Evolutionary conservation across 768 basidiomycete genomes (phyloP), one percentile per base, ranked within the genome.

Genomic region (Suillus decipiens): DNA sequence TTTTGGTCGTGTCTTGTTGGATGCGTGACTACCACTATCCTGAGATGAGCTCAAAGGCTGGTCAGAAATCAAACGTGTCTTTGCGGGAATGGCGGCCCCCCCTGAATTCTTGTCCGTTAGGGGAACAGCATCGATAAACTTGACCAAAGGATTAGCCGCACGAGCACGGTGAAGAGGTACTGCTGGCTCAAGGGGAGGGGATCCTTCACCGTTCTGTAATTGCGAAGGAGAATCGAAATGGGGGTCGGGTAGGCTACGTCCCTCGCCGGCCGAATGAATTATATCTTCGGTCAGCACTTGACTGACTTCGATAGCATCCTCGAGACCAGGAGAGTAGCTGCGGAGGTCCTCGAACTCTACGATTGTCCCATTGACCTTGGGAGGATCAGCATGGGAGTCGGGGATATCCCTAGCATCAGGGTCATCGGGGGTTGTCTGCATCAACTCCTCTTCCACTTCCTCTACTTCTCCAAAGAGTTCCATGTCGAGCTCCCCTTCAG

Each of bases 131-230:
- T 88, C 84, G 5, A 81, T 73, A 63, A 84, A 71, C 67, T 84
- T 84, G 22, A 89, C 81, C 5, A 78, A 77, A 17, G 89, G 86
- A 31, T 87, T 85, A 19, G 79, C 78, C 15, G 73, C 76, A 50
- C 85, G 82, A 1, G 71, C 75, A 61, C 82, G 82, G 70, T 87
- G 87, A 7, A 66, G 65, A 28, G 77, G 77, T 5, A 75, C 51
- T 5, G 28, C 33, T 2, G 63, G 9, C 1, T 57, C 66, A 17
- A 24, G 60, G 39, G 63, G 11, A 17, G 64, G 36, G 63, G 67
- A 67, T 5, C 53, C 48, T 7, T 39, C 36, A 51, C 61, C 57
- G 15, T 66, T 67, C 43, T 66, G 51, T 54, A 36, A 7, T 19
- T 24, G 42, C 28, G 66, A 48, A 8, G 73, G 64, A 14, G 75